Evolutionary conservation across 345 rosid species (phyloP), one percentile per base, ranked within the genome.

Genomic region (Abelmoschus esculentus): DNA sequence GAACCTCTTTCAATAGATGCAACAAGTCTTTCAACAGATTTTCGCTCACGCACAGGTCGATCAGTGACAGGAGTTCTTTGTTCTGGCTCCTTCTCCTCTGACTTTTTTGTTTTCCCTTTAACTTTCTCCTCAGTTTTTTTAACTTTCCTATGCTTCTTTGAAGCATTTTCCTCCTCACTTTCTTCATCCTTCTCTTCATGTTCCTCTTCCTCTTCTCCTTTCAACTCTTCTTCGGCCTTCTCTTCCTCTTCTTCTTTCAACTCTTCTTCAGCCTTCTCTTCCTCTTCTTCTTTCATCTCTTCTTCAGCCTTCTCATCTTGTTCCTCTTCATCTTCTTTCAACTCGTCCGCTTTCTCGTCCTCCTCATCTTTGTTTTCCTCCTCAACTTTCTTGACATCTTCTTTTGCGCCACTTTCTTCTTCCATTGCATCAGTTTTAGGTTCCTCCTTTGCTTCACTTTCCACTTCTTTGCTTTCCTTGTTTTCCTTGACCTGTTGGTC

Each of bases 41-140:
- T 93, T 12, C 98, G 81, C 82, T 91, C 96, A 19, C 98, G 90
- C 69, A 89, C 95, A 17, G 97, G 98, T 69, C 98, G 88, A 79
- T 90, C 91, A 70, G 76, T 75, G 61, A 68, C 66, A 82, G 92
- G 97, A 73, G 98, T 90, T 79, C 79, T 83, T 14, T 73, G 84
- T 78, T 81, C 90, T 31, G 40, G 63, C 70, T 80, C 86, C 73
- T 82, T 56, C 72, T 73, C 85, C 71, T 78, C 74, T 53, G 68
- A 83, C 40, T 32, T 58, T 75, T 72, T 85, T 31, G 74, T 76
- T 81, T 79, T 86, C 77, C 77, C 83, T 7, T 74, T 81, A 69
- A n/a, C 74, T 79, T 86, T 86, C 70, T 52, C 78, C 68, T 53
- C 76, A 69, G 67, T 71, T 68, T 63, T 75, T 81, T 71, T 81